Evolutionary conservation across 345 rosid genomes (phyloP).

Genomic region (Linum tenue): DNA sequence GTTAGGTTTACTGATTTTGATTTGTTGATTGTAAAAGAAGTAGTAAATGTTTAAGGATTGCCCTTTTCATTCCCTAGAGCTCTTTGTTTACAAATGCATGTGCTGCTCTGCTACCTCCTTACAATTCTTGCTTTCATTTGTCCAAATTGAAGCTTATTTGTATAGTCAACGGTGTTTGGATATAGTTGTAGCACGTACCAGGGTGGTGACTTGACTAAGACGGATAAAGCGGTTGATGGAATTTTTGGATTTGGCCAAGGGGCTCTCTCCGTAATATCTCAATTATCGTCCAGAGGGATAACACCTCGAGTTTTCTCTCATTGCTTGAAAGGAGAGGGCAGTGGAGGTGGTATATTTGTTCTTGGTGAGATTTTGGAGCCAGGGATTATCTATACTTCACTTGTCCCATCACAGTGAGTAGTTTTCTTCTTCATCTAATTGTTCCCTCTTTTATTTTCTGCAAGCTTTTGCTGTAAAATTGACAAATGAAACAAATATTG

Average conservation of each 20-base stretch:
- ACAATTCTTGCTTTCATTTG: conserved; percentile 3
- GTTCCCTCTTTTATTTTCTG: neutral
- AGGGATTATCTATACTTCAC: conserved; percentile 25
- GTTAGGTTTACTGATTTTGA: too few relatives aligned
- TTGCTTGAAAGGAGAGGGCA: conserved; percentile 28
- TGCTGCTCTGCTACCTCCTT: neutral
- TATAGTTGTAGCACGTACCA: conserved; percentile 32
- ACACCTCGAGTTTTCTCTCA: conserved; percentile 27
- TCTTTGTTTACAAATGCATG: neutral
- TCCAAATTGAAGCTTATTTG: conserved; percentile 13
- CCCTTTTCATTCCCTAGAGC: neutral
- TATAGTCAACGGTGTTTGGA: conserved; percentile 13
- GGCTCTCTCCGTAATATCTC: conserved; percentile 24
- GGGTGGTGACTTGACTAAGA: conserved; percentile 22
- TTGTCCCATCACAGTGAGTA: conserved; percentile 28
- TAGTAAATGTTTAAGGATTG: neutral
- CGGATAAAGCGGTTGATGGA: conserved; percentile 28
- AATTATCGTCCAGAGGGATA: conserved; percentile 21
- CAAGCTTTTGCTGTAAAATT: conserved; percentile 9
- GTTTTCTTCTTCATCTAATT: neutral
- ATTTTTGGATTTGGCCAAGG: conserved; percentile 34
- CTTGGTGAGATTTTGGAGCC: conserved; percentile 34
- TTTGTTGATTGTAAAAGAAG: neutral
- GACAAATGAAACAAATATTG: conserved; percentile 3
- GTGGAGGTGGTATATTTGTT: conserved; percentile 28